phyloP scores from a whole-genome alignment of 2,329 filamentous ascomycete species.

The Venturia carpophila region DNA sequence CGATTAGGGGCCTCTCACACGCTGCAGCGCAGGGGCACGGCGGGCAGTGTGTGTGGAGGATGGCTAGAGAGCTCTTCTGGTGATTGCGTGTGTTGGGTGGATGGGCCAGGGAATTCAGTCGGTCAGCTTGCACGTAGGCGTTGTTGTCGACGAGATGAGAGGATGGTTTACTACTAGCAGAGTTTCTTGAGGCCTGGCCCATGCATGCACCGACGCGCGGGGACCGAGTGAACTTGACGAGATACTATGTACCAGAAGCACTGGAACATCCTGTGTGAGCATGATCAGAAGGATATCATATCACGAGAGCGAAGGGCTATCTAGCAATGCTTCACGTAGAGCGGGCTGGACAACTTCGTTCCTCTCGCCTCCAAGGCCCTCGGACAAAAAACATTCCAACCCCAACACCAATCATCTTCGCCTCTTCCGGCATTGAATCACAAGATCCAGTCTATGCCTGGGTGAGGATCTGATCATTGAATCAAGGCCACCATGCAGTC shows the following conservation, averaged over 20 bases:
- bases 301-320: not conserved
- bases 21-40: not conserved
- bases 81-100: not conserved
- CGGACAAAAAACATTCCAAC: not conserved
- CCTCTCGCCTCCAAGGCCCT: not conserved
- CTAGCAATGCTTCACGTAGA: too few relatives aligned
- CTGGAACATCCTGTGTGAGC: not conserved
- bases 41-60: not conserved
- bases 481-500: not conserved
- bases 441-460: not conserved
- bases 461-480: not conserved
- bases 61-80: not conserved
- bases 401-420: not conserved
- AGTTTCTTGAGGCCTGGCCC: not conserved
- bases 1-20: slow-evolving; percentile 6
- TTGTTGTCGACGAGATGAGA: slow-evolving; percentile 4
- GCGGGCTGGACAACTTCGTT: not conserved
- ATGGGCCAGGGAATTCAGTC: not conserved
- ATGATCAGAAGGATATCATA: not conserved
- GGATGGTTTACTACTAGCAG: not conserved
- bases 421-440: not conserved
- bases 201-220: not conserved
- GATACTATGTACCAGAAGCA: not conserved
- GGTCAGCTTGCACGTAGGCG: not conserved
- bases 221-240: not conserved